phyloP scores from a whole-genome alignment of 2,329 filamentous ascomycete species.

The Claviceps arundinis region DNA sequence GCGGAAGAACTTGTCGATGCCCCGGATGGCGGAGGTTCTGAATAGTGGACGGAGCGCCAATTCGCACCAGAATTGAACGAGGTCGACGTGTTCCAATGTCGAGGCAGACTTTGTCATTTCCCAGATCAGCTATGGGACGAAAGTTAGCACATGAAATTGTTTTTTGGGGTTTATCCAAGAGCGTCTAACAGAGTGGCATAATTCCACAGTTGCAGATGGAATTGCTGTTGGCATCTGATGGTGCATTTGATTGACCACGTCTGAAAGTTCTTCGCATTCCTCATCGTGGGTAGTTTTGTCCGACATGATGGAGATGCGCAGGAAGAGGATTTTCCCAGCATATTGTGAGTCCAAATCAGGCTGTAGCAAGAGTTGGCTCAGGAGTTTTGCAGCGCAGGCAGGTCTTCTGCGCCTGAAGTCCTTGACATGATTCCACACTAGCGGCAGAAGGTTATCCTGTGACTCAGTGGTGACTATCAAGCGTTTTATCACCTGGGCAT shows the following conservation, averaged over 20 bases:
- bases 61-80: constrained; percentile 57
- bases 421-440: constrained; percentile 54
- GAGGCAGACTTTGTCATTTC: constrained; percentile 55
- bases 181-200: constrained; percentile 51
- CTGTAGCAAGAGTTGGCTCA: constrained; percentile 52
- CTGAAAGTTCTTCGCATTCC: constrained; percentile 13
- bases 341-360: constrained; percentile 43
- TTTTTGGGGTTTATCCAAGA: too few relatives aligned
- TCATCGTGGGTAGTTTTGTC: constrained; percentile 23
- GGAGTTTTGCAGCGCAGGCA: constrained; percentile 30
- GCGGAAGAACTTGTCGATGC: constrained; percentile 54
- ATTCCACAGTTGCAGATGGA: constrained; percentile 47
- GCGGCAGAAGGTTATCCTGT: constrained; percentile 49
- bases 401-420: constrained; percentile 45
- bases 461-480: constrained; percentile 49
- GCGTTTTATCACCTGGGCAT: constrained; percentile 39
- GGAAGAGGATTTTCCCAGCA: constrained; percentile 57
- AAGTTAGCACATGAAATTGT: constrained; percentile 6
- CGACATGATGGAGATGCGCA: constrained; percentile 52
- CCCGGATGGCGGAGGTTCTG: constrained; percentile 47
- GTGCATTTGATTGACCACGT: constrained; percentile 22
- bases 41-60: constrained; percentile 57
- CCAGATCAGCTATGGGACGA: constrained; percentile 55
- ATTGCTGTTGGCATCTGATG: constrained; percentile 34
- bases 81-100: constrained; percentile 34